Evolutionary conservation across 1,284 basidiomycete species (phyloP), one percentile per base, ranked within the genome.

Genomic region (Ustilago crameri): DNA sequence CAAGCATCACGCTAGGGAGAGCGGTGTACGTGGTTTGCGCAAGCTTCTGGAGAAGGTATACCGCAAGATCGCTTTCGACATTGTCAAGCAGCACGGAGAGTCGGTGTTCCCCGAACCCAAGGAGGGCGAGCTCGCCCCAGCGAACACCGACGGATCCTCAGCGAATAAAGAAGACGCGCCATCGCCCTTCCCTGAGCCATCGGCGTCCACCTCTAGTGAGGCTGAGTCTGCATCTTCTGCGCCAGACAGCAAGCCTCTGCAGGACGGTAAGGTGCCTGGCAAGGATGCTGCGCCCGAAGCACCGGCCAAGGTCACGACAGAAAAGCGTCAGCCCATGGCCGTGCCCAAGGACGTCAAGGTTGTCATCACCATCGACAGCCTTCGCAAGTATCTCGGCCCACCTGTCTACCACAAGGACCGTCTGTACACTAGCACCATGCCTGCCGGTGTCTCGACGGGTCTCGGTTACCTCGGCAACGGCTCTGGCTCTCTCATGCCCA

Each of bases 311-410:
- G 82, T 91, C 37, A 94, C 94, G 3, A 96, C 93, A 1, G 86
- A 88, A 49, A 87, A 90, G 59, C 89, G 93, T 51, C 86, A 91
- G 80, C 93, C 95, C 3, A 87, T 98, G 83, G 86, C 87, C 43
- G 89, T 98, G 14, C 95, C 96, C 1, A 86, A 88, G 9, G 85
- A 87, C 10, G 90, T 98, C 2, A 89, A 91, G 80, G 88, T 99
- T 17, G 86, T 86, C 45, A 93, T 99, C 78, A 91, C 90, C 0
- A 88, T 90, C 8, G 92, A 93, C 43, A 95, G 92, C 74, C 83
- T 98, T 78, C 93, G 94, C 84, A 93, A 97, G 71, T 99, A 98
- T 78, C 93, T 98, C 41, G 96, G 96, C 0, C 94, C 95, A 9
- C 92, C 93, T 20, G 87, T 96, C 20, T 98, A 96, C 85, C 92